phyloP scores from a whole-genome alignment of 2,329 filamentous ascomycete species.

The Blumeria graminis region DNA sequence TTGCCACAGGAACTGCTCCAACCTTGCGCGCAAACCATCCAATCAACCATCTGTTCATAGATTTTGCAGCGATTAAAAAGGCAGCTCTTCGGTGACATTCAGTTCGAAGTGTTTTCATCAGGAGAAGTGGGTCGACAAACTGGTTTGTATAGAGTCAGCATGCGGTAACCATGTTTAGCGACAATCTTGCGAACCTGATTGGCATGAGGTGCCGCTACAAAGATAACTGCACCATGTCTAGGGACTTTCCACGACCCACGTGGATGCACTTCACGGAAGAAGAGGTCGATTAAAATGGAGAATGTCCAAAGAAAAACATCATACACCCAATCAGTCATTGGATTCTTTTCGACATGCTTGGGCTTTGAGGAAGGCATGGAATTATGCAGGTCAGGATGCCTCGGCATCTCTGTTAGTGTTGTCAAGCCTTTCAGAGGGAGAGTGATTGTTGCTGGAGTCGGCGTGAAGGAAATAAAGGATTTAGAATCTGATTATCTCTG shows the following conservation, averaged over 20 bases:
- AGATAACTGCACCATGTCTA: slow-evolving; percentile 66
- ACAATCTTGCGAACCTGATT: slow-evolving; percentile 50
- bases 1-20: slow-evolving; percentile 77
- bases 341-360: slow-evolving; percentile 30
- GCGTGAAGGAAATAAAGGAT: too few relatives aligned
- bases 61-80: slow-evolving; percentile 86
- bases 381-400: too few relatives aligned
- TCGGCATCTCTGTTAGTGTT: too few relatives aligned
- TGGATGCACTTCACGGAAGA: slow-evolving; percentile 94
- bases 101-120: slow-evolving; percentile 68
- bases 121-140: slow-evolving; percentile 87
- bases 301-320: slow-evolving; percentile 56
- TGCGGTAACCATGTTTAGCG: not conserved
- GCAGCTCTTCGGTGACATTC: slow-evolving; percentile 76
- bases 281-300: slow-evolving; percentile 72
- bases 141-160: slow-evolving; percentile 17
- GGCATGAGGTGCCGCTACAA: slow-evolving; percentile 89
- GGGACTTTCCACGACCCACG: slow-evolving; percentile 90
- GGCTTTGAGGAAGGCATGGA: slow-evolving; percentile 3
- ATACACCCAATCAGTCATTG: slow-evolving; percentile 52
- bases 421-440: too few relatives aligned
- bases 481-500: too few relatives aligned
- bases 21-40: slow-evolving; percentile 66
- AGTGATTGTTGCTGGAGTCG: too few relatives aligned
- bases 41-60: slow-evolving; percentile 72